Evolutionary conservation across 2,329 filamentous ascomycete species (phyloP).

Genomic region (Stylonectria norvegica): DNA sequence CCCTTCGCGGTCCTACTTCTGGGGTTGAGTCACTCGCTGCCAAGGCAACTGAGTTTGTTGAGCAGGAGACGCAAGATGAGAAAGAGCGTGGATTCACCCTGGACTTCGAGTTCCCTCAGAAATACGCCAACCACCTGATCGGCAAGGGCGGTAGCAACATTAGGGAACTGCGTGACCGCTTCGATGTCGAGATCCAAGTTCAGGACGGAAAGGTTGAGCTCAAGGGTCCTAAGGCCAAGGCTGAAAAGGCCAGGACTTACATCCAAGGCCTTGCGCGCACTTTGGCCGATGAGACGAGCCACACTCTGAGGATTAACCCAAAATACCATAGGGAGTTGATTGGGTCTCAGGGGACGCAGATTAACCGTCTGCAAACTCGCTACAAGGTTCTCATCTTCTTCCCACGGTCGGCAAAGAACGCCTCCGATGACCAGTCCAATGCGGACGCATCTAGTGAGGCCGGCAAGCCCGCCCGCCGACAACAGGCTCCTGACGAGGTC

Average conservation of each 20-base stretch:
- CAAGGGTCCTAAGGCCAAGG: conserved; percentile 93
- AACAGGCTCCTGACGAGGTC: conserved; percentile 84
- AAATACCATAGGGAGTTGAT: conserved; percentile 95
- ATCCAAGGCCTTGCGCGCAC: conserved; percentile 77
- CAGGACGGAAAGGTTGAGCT: conserved; percentile 92
- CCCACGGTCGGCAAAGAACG: conserved; percentile 62
- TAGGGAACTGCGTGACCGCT: conserved; percentile 62
- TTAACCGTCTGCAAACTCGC: conserved; percentile 86
- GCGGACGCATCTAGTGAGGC: conserved; percentile 67
- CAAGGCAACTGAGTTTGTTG: conserved; percentile 76
- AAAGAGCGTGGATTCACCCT: conserved; percentile 86
- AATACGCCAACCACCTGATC: conserved; percentile 82
- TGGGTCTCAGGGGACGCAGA: conserved; percentile 79
- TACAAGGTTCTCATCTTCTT: conserved; percentile 97
- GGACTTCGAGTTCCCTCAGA: conserved; percentile 90
- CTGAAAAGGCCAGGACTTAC: conserved; percentile 78
- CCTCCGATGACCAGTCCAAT: conserved; percentile 66
- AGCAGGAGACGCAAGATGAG: conserved; percentile 87
- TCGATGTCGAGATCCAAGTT: conserved; percentile 77
- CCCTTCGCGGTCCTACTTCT: conserved; percentile 71
- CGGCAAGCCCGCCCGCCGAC: conserved; percentile 60
- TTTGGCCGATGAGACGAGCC: conserved; percentile 85
- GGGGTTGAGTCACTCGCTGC: conserved; percentile 67
- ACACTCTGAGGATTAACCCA: conserved; percentile 83
- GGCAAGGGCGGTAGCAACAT: conserved; percentile 67